Evolutionary conservation across 345 rosid species (phyloP).

Genomic region (Camelina laxa): DNA sequence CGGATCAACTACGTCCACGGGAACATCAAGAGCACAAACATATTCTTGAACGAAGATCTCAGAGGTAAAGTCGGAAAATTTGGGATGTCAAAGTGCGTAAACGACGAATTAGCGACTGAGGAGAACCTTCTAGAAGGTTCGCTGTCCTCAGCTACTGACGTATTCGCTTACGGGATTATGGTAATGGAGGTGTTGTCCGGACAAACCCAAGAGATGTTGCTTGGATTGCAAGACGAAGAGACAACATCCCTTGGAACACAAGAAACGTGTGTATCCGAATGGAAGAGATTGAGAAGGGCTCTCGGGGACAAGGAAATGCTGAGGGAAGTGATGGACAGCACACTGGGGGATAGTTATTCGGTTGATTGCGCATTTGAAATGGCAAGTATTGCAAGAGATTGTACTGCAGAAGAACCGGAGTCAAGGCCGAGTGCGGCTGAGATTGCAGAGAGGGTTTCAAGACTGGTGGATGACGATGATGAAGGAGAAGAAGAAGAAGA

Average conservation of each 20-base stretch:
- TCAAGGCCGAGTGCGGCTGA: constrained; percentile 79
- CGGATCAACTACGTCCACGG: constrained; percentile 74
- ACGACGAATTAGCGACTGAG: constrained; percentile 43
- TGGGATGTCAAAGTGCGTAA: constrained; percentile 65
- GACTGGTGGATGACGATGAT: constrained; percentile 55
- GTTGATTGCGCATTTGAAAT: constrained; percentile 65
- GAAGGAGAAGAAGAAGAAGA: constrained; percentile 43
- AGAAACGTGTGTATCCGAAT: constrained; percentile 13
- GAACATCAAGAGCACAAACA: constrained; percentile 70
- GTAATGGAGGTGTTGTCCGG: constrained; percentile 77
- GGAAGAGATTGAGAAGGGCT: constrained; percentile 47
- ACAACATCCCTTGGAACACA: constrained; percentile 24
- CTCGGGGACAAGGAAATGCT: constrained; percentile 53
- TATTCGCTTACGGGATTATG: constrained; percentile 75
- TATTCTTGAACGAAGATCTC: constrained; percentile 89
- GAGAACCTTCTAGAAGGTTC: constrained; percentile 59
- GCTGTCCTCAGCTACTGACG: constrained; percentile 60
- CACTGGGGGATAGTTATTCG: constrained; percentile 75
- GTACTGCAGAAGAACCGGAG: constrained; percentile 65
- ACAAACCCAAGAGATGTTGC: constrained; percentile 55
- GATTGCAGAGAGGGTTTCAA: constrained; percentile 69
- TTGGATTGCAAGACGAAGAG: constrained; percentile 38
- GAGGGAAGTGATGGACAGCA: constrained; percentile 76
- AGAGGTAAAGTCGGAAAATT: constrained; percentile 79
- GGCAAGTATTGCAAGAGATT: constrained; percentile 72